Evolutionary conservation across 2,329 filamentous ascomycete species (phyloP), one percentile per base, ranked within the genome.

Genomic region (Diaporthe capsici): DNA sequence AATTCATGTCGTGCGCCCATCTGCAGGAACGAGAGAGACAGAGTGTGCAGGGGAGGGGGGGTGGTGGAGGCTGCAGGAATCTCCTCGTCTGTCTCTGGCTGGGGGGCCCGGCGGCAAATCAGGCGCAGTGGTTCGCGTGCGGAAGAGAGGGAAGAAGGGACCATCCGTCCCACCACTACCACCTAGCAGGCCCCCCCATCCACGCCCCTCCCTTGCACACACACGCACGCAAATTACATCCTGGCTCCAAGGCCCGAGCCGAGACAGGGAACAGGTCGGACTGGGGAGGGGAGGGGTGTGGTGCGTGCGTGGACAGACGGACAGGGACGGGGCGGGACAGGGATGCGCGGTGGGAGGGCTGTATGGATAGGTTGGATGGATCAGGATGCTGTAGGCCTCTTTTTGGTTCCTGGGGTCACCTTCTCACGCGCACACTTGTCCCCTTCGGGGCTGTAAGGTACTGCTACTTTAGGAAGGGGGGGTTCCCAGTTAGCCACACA

Each of bases 401-500:
- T 34, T 31, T 34, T 28, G 22, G 34, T 42, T 55, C 44, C 47
- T 60, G 74, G 77, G 57, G 65, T 51, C 44, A 49, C 61, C 20
- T 67, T 68, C 13, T 68, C 44, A 51, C 63, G 44, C 47, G 39
- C 57, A 71, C 79, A 80, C 82, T 81, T 83, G 81, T 81, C 83
- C 82, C 73, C 77, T 83, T 84, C 76, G 73, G 82, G 83, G 78
- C 72, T 72, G 79, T 82, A 79, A n/a, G 80, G 80, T 82, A 83
- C 82, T 84, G 79, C 83, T 81, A 78, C 71, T 83, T 84, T 81
- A 73, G 82, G 81, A 80, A 78, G 79, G 49, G 78, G 78, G 70
- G 76, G 37, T 58, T 37, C 42, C 53, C n/a, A 55, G 25, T 15
- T 17, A 44, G 31, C 37, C 53, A 61, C 31, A 22, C 28, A 37